These are phyloP conservation scores for Meyerozyma sp. DNA, from an alignment of 1,139 yeast genomes.

Conservation along the genomic window DNA sequence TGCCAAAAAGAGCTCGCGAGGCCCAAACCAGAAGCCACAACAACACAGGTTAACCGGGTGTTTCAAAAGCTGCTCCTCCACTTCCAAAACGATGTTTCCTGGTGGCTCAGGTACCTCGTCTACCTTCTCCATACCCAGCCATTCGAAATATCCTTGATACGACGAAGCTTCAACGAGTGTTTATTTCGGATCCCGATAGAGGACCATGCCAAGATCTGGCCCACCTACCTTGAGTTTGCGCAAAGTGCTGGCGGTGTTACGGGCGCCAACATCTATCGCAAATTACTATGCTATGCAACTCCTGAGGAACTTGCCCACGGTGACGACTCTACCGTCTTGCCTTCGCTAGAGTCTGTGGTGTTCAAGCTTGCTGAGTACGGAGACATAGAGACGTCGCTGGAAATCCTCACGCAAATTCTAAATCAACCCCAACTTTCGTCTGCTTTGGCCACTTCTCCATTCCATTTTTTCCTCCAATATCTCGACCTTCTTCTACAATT, in stretches of 20 bases:
- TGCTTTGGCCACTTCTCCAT: conserved; percentile 6
- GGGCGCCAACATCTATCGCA: conserved; percentile 35
- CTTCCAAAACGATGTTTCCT: neutral
- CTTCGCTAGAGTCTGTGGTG: conserved; percentile 14
- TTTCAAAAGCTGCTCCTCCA: neutral
- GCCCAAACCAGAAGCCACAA: conserved; percentile 7
- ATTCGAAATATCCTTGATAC: conserved; percentile 35
- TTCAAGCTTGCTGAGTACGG: conserved; percentile 21
- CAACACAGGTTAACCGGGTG: neutral
- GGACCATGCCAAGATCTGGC: conserved; percentile 62
- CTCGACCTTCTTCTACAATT: conserved; percentile 2
- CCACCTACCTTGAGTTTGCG: conserved; percentile 48
- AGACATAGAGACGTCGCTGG: conserved; percentile 11
- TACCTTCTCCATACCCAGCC: conserved; percentile 32
- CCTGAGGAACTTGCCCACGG: conserved; percentile 5
- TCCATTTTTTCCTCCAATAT: conserved; percentile 7
- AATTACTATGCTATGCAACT: conserved; percentile 34
- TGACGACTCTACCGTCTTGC: neutral
- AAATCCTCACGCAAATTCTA: conserved; percentile 13
- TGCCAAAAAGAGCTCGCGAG: conserved; percentile 26
- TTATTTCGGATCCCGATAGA: conserved; percentile 45
- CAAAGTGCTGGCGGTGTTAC: conserved; percentile 38
- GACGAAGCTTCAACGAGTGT: conserved; percentile 49
- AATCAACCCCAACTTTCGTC: conserved; percentile 9
- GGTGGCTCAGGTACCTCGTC: conserved; percentile 29